A percentile compares a stretch with the other conserved stretches of the same genome.
Conservation (phyloP, 176 grass and related monocot species). For the Olyra latifolia region DNA sequence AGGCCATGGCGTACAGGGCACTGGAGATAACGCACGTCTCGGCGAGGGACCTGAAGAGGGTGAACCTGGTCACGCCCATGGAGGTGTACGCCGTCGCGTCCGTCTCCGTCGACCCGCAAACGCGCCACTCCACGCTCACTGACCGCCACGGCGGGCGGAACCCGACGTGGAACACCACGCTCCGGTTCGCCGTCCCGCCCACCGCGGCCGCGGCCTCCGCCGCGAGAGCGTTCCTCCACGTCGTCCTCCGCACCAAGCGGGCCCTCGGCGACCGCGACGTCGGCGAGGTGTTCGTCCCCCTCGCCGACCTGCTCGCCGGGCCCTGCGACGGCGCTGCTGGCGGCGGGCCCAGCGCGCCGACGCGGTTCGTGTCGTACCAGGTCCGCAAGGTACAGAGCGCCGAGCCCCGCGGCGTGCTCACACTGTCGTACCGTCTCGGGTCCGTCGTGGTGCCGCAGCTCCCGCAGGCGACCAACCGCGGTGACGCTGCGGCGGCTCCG, state of each 20-base stretch:
- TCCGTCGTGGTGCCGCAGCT: slow-evolving; percentile 5
- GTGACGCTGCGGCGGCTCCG: no score
- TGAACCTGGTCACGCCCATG: slow-evolving; percentile 67
- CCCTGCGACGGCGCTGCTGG: not conserved
- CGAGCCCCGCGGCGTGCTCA: slow-evolving; percentile 53
- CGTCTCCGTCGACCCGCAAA: slow-evolving; percentile 48
- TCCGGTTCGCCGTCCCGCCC: slow-evolving; percentile 52
- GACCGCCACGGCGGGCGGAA: slow-evolving; percentile 55
- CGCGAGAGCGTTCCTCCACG: no score
- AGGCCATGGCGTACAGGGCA: slow-evolving; percentile 58
- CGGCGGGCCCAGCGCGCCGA: slow-evolving; percentile 10
- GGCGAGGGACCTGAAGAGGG: slow-evolving; percentile 63
- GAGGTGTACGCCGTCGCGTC: slow-evolving; percentile 62
- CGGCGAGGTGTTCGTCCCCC: slow-evolving; percentile 63
- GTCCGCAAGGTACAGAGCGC: slow-evolving; percentile 48
- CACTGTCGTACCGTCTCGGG: slow-evolving; percentile 61
- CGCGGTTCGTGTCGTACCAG: slow-evolving; percentile 61
- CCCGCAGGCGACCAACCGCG: no score
- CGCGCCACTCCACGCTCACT: slow-evolving; percentile 50
- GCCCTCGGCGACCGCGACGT: slow-evolving; percentile 67
- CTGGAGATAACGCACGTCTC: slow-evolving; percentile 71
- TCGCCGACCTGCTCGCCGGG: slow-evolving; percentile 42
- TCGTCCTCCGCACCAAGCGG: slow-evolving; percentile 59
- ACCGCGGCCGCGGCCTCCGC: slow-evolving; percentile 34
- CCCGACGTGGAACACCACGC: slow-evolving; percentile 67